Base-by-base conservation (phyloP, 164 flowering plant species). In the Dillenia suffruticosa region DNA sequence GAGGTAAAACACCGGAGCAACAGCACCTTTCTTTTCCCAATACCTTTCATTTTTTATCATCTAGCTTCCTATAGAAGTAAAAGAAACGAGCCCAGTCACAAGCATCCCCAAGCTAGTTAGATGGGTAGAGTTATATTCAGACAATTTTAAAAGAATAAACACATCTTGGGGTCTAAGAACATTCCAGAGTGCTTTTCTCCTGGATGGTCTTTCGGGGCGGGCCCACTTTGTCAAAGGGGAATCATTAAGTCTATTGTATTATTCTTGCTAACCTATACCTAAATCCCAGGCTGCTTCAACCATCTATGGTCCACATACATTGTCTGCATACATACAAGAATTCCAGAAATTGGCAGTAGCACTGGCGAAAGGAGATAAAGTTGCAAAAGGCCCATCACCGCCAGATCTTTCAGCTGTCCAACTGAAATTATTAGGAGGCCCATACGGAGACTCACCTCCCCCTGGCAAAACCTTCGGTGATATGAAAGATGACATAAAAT, bases 301-400 rank as follows among this genome's bases (percentile, higher is more conserved):
- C 2, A 70, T 86, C 13, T 86, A 78, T 44, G 86, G 88, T 7
- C 91, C 91, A 3, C 73, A 86, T 16, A 84, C 88, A 10, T 62
- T 82, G 49, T 66, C 82, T 10, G 84, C 87, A 45, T 86, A 84
- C 61, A 82, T 81, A 43, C 86, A 84, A 77, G 82, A 84, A 50
- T 84, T 81, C 72, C 76, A 71, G 63, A 74, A 77, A 65, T 61
- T 83, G 40, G 86, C 88, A 15, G 52, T 32, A 60, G 57, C 79
- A 58, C 68, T 83, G 70, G 85, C 84, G 10, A 76, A 53, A 59
- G 88, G 88, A 51, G 64, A 73, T 22, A 61, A 55, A 10, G 44
- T 44, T 5, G 53, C 7, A 40, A 61, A 51, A n/a, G 63, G 68
- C 10, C 75, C 56, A 17, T 64, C 72, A 9, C 91, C 88, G 4